Evolutionary conservation across 2,329 filamentous ascomycete genomes (phyloP).

Genomic region (Hypoxylon sp.): DNA sequence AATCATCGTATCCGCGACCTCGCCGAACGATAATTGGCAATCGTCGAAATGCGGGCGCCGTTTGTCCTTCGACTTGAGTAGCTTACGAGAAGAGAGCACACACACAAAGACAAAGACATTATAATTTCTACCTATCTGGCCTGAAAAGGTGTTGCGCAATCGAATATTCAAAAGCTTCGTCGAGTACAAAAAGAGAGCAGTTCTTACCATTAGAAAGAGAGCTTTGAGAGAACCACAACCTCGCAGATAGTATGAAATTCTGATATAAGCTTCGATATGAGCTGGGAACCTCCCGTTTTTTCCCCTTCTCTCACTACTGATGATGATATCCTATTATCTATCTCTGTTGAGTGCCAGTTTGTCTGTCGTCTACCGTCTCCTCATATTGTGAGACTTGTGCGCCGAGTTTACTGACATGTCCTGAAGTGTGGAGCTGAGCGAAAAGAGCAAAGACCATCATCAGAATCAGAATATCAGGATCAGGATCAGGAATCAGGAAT

Average conservation of each 20-base stretch:
- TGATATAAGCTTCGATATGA: constrained; percentile 46
- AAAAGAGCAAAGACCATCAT: constrained; percentile 22
- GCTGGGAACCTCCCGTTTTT: constrained; percentile 36
- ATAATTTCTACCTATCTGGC: constrained; percentile 49
- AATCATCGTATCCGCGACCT: constrained; percentile 42
- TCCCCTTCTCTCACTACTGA: background rate
- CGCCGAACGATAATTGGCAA: constrained; percentile 47
- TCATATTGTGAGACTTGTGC: constrained; percentile 30
- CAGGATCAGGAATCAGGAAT: constrained; percentile 10
- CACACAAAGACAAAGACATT: constrained; percentile 41
- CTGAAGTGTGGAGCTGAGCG: constrained; percentile 25
- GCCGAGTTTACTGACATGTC: constrained; percentile 28
- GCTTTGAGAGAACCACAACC: constrained; percentile 51
- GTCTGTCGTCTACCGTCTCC: constrained; percentile 19
- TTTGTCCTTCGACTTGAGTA: constrained; percentile 45
- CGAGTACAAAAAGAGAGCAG: constrained; percentile 45
- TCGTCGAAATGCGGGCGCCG: constrained; percentile 50
- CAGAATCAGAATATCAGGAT: constrained; percentile 10
- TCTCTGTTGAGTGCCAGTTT: constrained; percentile 40
- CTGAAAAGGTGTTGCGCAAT: constrained; percentile 55
- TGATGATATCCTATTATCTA: constrained; percentile 16
- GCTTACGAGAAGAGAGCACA: constrained; percentile 40
- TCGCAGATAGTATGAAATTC: constrained; percentile 55
- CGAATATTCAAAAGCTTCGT: constrained; percentile 48
- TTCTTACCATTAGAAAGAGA: constrained; percentile 40